These are phyloP conservation scores for Metschnikowia proteae DNA, from an alignment of 805 yeast species.

Conservation along the genomic window DNA sequence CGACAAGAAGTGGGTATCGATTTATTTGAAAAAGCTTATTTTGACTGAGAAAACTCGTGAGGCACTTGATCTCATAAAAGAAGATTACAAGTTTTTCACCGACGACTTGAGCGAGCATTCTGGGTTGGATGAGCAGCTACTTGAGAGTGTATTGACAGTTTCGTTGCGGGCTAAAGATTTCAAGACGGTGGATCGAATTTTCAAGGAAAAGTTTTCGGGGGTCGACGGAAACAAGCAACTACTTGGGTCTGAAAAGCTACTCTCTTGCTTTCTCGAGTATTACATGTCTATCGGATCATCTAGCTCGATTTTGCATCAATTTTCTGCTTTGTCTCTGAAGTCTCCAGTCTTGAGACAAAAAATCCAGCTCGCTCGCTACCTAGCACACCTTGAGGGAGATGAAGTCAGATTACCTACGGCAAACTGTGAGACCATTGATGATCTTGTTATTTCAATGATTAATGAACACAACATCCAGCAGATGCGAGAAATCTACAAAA, in stretches of 20 bases:
- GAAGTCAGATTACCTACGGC: neutral
- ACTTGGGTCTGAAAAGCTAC: slow-evolving; percentile 17
- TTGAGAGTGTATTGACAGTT: slow-evolving; percentile 12
- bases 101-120: slow-evolving; percentile 5
- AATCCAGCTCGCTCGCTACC: slow-evolving; percentile 19
- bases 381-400: slow-evolving; percentile 17
- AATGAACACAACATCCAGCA: slow-evolving; percentile 9
- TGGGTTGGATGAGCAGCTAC: slow-evolving; percentile 3
- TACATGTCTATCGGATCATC: slow-evolving; percentile 20
- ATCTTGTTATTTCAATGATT: slow-evolving; percentile 12
- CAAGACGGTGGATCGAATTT: slow-evolving; percentile 17
- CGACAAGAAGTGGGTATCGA: slow-evolving; percentile 19
- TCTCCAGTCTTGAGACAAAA: slow-evolving; percentile 17
- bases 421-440: neutral
- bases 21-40: slow-evolving; percentile 16
- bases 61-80: neutral
- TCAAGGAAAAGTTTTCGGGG: slow-evolving; percentile 17
- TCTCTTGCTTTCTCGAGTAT: slow-evolving; percentile 22
- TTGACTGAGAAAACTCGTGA: slow-evolving; percentile 8
- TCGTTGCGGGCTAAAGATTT: slow-evolving; percentile 13
- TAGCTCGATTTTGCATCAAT: slow-evolving; percentile 19
- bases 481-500: slow-evolving; percentile 15
- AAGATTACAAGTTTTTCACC: slow-evolving; percentile 5
- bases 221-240: slow-evolving; percentile 12
- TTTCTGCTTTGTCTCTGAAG: slow-evolving; percentile 12